Conservation (phyloP, 1,139 yeast genomes). For the Ogataea hybrid region DNA sequence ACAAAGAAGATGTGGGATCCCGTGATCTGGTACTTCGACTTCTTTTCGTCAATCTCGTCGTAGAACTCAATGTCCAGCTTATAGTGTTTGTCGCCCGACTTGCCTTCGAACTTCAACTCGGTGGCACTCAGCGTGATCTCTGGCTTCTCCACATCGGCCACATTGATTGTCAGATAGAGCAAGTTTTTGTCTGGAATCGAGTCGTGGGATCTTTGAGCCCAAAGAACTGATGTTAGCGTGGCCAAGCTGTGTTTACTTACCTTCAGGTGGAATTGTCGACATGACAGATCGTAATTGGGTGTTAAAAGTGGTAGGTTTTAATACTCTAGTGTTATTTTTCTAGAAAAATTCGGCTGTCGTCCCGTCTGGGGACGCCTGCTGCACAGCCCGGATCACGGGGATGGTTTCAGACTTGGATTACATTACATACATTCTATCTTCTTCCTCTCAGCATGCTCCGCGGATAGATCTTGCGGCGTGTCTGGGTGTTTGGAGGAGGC, state of each 20-base stretch:
- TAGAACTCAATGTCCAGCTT: conserved; percentile 66
- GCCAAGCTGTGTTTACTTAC: conserved; percentile 25
- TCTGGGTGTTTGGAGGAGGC: conserved; percentile 18
- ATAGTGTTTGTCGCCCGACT: conserved; percentile 51
- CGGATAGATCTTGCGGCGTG: conserved; percentile 20
- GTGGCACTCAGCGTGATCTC: conserved; percentile 62
- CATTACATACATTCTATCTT: conserved; percentile 12
- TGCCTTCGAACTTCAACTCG: conserved; percentile 56
- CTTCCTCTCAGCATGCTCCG: conserved; percentile 19
- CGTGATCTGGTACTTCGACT: conserved; percentile 57
- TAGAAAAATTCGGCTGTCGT: conserved; percentile 1
- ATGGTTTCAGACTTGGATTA: conserved; percentile 4
- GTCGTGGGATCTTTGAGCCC: conserved; percentile 95
- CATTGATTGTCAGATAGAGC: conserved; percentile 68
- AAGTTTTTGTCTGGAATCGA: conserved; percentile 71
- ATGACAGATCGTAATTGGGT: conserved; percentile 12
- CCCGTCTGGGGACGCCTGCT: not conserved
- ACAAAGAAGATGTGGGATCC: conserved; percentile 74
- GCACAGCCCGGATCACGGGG: conserved; percentile 7
- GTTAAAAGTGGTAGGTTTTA: not conserved
- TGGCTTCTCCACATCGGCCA: conserved; percentile 67
- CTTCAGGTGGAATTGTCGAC: conserved; percentile 38
- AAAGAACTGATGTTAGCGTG: conserved; percentile 47
- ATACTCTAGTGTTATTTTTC: not conserved
- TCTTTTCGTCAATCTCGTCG: conserved; percentile 66